Evolutionary conservation across 805 yeast genomes (phyloP), one percentile per base, ranked within the genome.

Genomic region (Yamadazyma philogaea): DNA sequence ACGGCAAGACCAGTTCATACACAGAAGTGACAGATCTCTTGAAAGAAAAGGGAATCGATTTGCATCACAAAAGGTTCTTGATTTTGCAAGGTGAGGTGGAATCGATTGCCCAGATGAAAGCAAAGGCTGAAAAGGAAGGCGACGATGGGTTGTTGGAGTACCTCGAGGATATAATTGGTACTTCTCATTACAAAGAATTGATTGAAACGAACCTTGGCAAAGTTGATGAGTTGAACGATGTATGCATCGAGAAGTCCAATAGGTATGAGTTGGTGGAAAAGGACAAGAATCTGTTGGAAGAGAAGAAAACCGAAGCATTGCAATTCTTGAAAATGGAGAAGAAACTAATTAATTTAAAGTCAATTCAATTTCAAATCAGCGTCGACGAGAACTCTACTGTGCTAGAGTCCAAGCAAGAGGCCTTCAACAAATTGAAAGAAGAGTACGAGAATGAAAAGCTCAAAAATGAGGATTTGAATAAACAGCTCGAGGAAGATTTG

Each of bases 41-140:
- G 38, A 82, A 81, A 50, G 81, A 76, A 14, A 81, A 88, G 57
- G 99, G 98, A 4, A 85, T 93, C 45, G 99, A 93, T 62, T 72
- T 93, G 48, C 95, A 90, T 52, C 99, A 93, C 63, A 93, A 93
- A 59, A 74, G 99, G 53, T 93, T 93, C 55, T 73, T 93, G 53
- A 95, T 93, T 57, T 69, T 93, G 34, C 99, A 93, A 65, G 99
- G 99, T 60, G 99, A 93, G 60, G 99, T 93, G 33, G 99, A 93
- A 66, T 84, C 90, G 50, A 93, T 93, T 56, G 97, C 99, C 0
- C 97, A 93, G 60, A 95, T 93, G 99, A 91, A 91, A 59, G 86
- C 99, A 8, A 93, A 91, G 57, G 98, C 97, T 0, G 97, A 93
- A 55, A 78, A 73, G 39, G 96, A 87, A 40, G 80, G 80, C 49